Evolutionary conservation across 176 grass and related monocot genomes (phyloP).

Genomic region (Areca catechu): DNA sequence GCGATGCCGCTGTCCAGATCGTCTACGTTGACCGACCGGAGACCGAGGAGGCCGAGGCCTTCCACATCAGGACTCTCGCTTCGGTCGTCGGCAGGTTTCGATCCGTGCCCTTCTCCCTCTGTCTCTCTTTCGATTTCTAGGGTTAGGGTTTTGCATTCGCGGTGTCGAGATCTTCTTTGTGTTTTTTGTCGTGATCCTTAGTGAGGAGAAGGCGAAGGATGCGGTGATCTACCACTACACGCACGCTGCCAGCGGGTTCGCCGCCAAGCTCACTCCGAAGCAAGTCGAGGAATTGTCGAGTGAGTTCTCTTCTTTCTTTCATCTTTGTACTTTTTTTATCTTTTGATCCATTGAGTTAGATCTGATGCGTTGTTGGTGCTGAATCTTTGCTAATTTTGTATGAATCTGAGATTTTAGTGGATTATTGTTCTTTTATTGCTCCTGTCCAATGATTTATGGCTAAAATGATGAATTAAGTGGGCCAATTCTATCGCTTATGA

Average conservation of each 20-base stretch:
- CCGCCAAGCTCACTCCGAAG: conserved; percentile 60
- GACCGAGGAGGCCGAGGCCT: conserved; percentile 2
- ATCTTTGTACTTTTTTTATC: not conserved
- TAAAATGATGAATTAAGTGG: too few species aligned
- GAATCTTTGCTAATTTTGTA: too few species aligned
- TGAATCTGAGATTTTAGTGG: too few species aligned
- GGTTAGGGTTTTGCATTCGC: not conserved
- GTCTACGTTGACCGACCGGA: not conserved
- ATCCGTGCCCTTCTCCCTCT: not conserved
- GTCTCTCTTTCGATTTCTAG: conserved; percentile 8
- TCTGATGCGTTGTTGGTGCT: too few species aligned
- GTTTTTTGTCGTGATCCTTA: not conserved
- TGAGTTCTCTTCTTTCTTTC: conserved; percentile 27
- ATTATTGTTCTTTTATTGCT: too few species aligned
- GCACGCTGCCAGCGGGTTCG: conserved; percentile 64
- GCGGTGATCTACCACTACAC: conserved; percentile 64
- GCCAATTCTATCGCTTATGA: too few species aligned
- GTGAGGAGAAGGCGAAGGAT: conserved; percentile 54
- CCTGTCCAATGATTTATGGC: too few species aligned
- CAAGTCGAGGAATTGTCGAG: conserved; percentile 57
- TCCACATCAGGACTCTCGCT: conserved; percentile 15
- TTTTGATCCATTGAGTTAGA: not conserved
- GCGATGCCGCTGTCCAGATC: too few species aligned
- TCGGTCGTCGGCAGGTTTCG: conserved; percentile 29
- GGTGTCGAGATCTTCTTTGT: not conserved